These are phyloP conservation scores for Talaromyces stipitatus DNA, from an alignment of 495 filamentous ascomycete species.

Conservation along the genomic window DNA sequence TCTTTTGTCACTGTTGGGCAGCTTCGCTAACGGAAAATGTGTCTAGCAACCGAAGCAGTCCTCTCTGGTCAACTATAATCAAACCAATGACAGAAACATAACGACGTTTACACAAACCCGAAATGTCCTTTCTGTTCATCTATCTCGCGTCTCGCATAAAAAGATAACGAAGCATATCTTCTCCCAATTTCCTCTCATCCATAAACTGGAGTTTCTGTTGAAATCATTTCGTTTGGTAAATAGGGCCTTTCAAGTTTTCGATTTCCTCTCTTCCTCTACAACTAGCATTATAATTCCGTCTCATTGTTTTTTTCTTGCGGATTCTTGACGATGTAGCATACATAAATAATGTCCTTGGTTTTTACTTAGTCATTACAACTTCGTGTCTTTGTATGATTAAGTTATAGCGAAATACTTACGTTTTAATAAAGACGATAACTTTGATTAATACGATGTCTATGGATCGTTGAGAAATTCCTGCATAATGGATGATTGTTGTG, in stretches of 20 bases:
- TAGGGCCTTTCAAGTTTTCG: neutral
- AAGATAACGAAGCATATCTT: neutral
- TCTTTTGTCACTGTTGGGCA: neutral
- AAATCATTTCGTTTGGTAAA: neutral
- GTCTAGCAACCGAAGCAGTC: conserved; percentile 63
- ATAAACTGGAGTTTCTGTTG: neutral
- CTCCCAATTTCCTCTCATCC: neutral
- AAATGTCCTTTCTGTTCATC: neutral
- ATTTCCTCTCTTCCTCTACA: neutral
- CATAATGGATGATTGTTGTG: too few relatives aligned
- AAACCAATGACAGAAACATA: neutral
- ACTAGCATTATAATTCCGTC: neutral
- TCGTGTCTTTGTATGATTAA: conserved; percentile 3
- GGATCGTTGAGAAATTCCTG: neutral
- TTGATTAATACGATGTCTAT: neutral
- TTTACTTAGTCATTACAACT: too few relatives aligned
- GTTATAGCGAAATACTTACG: neutral
- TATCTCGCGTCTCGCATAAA: neutral
- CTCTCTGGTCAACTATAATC: conserved; percentile 59
- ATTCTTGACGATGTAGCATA: conserved; percentile 1
- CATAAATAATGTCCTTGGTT: neutral
- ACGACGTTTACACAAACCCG: neutral
- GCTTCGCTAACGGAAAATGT: conserved; percentile 26
- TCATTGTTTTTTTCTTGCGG: neutral
- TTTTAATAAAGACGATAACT: neutral